Percentiles rank a stretch among this genome's conserved stretches.
Evolutionary conservation across 208 protist genomes (phyloP).

Genomic region (Leishmania martiniquensis): DNA sequence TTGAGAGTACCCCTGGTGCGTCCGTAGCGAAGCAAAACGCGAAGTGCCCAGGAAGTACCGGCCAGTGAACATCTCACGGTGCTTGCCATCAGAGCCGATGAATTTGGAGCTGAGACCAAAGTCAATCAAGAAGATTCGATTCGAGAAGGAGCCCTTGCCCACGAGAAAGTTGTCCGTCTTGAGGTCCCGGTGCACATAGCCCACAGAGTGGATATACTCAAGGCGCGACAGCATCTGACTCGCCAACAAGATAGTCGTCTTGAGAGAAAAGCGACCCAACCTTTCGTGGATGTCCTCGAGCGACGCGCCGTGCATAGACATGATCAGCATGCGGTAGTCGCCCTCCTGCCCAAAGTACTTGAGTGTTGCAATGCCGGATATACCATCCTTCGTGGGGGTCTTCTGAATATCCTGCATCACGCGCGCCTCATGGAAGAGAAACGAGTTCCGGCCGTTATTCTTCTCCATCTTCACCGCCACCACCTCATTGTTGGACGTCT

Average conservation of each 20-base stretch:
- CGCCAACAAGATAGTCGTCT: constrained; percentile 98
- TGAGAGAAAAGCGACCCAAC: constrained; percentile 95
- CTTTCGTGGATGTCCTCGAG: constrained; percentile 94
- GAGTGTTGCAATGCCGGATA: constrained; percentile 95
- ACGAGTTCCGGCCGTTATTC: constrained; percentile 89
- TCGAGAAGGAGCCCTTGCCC: constrained; percentile 88
- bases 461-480: constrained; percentile 85
- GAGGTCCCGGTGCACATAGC: constrained; percentile 98
- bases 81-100: constrained; percentile 53
- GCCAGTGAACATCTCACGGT: constrained; percentile 77
- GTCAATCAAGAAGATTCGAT: constrained; percentile 93
- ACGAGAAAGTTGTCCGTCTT: constrained; percentile 99
- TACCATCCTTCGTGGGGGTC: constrained; percentile 42
- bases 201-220: constrained; percentile 97
- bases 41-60: constrained; percentile 97
- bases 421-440: constrained; percentile 98
- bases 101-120: constrained; percentile 94
- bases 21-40: constrained; percentile 97
- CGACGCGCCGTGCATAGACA: constrained; percentile 97
- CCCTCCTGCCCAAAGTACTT: constrained; percentile 97
- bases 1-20: constrained; percentile 95
- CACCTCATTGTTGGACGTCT: constrained; percentile 59
- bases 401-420: constrained; percentile 91
- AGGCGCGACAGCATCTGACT: constrained; percentile 98
- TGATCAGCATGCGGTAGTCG: constrained; percentile 99